These are phyloP conservation scores for Aureobasidium sp. DNA, from an alignment of 2,329 filamentous ascomycete genomes.

Conservation along the genomic window DNA sequence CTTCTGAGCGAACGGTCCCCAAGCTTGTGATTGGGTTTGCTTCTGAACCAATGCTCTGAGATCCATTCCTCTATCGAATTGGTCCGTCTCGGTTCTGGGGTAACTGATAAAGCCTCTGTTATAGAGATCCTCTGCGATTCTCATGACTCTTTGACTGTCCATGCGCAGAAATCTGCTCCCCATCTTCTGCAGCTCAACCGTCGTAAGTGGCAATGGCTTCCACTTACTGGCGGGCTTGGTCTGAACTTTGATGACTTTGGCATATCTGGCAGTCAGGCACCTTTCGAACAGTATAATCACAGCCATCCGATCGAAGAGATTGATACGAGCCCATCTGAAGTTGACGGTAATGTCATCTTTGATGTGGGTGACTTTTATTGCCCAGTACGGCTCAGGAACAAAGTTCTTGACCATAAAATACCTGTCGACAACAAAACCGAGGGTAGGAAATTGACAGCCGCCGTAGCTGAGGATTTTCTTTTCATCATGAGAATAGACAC, in stretches of 20 bases:
- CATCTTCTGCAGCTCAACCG: constrained; percentile 93
- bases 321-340: constrained; percentile 75
- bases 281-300: constrained; percentile 78
- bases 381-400: constrained; percentile 86
- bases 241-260: constrained; percentile 75
- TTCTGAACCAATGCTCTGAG: constrained; percentile 73
- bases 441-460: constrained; percentile 92
- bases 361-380: constrained; percentile 74
- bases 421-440: constrained; percentile 93
- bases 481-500: constrained; percentile 43
- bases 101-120: constrained; percentile 96
- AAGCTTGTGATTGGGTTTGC: constrained; percentile 67
- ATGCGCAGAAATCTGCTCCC: constrained; percentile 84
- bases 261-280: constrained; percentile 68
- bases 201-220: constrained; percentile 89
- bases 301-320: constrained; percentile 80
- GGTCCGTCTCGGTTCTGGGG: constrained; percentile 92
- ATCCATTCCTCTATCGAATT: constrained; percentile 87
- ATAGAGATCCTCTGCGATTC: constrained; percentile 76
- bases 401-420: constrained; percentile 94
- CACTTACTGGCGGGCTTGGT: constrained; percentile 91
- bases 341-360: constrained; percentile 72
- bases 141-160: constrained; percentile 87
- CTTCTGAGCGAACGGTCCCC: constrained; percentile 71
- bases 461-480: constrained; percentile 32